Percentiles rank a stretch among this genome's conserved stretches.
Evolutionary conservation across 2,329 filamentous ascomycete genomes (phyloP).

Genomic region (Zymoseptoria crescenta): DNA sequence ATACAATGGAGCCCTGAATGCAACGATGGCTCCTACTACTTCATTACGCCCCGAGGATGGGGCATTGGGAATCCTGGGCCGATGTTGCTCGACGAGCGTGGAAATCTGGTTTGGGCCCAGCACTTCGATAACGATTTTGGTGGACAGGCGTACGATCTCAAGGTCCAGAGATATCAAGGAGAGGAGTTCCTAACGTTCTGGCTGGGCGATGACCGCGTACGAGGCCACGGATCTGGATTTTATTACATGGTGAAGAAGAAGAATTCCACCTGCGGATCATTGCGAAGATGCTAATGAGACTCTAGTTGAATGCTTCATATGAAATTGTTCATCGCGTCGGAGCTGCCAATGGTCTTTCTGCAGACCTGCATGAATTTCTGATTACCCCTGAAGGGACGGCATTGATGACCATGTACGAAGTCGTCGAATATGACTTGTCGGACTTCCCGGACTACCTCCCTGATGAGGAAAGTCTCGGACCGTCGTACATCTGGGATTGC

Average conservation of each 20-base stretch:
- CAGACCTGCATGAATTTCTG: slow-evolving; percentile 39
- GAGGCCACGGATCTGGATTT: slow-evolving; percentile 28
- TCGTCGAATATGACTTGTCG: slow-evolving; percentile 17
- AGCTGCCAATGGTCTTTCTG: slow-evolving; percentile 28
- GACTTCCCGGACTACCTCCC: slow-evolving; percentile 17
- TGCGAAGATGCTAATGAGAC: not conserved
- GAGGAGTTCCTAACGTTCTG: slow-evolving; percentile 34
- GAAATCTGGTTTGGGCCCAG: slow-evolving; percentile 26
- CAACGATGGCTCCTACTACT: slow-evolving; percentile 23
- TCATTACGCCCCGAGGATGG: slow-evolving; percentile 28
- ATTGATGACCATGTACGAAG: slow-evolving; percentile 38
- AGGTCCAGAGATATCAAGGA: slow-evolving; percentile 29
- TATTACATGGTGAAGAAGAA: slow-evolving; percentile 26
- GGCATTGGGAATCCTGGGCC: slow-evolving; percentile 25
- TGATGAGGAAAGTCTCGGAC: slow-evolving; percentile 11
- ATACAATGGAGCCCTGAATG: slow-evolving; percentile 22
- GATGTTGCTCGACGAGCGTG: slow-evolving; percentile 26
- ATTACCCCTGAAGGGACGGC: slow-evolving; percentile 37
- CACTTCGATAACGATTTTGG: slow-evolving; percentile 27
- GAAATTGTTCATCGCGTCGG: slow-evolving; percentile 34
- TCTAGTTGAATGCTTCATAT: slow-evolving; percentile 32
- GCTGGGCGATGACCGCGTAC: slow-evolving; percentile 31
- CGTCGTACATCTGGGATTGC: slow-evolving; percentile 33
- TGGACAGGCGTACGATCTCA: slow-evolving; percentile 30
- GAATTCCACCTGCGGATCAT: not conserved